phyloP scores from a whole-genome alignment of 768 basidiomycete species.

The Naganishia friedmannii region DNA sequence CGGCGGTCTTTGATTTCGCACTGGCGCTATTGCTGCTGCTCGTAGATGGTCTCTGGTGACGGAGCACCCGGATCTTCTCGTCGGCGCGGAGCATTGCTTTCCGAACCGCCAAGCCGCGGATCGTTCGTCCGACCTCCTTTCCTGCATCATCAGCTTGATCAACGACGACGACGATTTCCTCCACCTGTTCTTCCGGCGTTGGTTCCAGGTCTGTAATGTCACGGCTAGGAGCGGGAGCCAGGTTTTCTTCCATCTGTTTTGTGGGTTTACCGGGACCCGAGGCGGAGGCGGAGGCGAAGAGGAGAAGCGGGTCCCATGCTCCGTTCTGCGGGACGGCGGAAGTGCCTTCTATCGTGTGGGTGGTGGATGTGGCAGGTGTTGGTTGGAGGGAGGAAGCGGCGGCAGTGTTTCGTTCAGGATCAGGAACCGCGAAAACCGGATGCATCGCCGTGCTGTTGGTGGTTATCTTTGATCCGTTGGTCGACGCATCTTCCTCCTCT shows the following conservation, averaged over 20 bases:
- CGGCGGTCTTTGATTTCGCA: neutral
- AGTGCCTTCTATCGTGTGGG: neutral
- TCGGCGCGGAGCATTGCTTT: constrained; percentile 20
- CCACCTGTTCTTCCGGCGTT: neutral
- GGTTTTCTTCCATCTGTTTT: constrained; percentile 24
- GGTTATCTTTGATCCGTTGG: neutral
- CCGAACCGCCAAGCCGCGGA: neutral
- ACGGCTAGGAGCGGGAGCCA: neutral
- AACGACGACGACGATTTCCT: neutral
- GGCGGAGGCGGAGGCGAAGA: neutral
- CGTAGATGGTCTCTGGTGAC: constrained; percentile 1
- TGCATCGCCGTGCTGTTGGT: neutral
- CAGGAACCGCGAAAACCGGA: neutral
- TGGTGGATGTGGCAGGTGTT: too few relatives aligned
- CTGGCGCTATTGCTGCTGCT: neutral
- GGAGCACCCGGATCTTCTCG: neutral
- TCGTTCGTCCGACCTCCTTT: neutral
- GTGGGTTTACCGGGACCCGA: constrained; percentile 11
- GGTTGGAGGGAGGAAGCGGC: too few relatives aligned
- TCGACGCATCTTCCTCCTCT: neutral
- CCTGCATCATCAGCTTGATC: too few relatives aligned
- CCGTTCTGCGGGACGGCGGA: constrained; percentile 6
- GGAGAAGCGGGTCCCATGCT: constrained; percentile 2
- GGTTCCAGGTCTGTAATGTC: neutral
- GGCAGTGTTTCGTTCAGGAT: too few relatives aligned